Percentiles rank a stretch among this genome's conserved stretches.
Evolutionary conservation across 306 rosid species (phyloP).

Genomic region (Dalbergia cochinchinensis): DNA sequence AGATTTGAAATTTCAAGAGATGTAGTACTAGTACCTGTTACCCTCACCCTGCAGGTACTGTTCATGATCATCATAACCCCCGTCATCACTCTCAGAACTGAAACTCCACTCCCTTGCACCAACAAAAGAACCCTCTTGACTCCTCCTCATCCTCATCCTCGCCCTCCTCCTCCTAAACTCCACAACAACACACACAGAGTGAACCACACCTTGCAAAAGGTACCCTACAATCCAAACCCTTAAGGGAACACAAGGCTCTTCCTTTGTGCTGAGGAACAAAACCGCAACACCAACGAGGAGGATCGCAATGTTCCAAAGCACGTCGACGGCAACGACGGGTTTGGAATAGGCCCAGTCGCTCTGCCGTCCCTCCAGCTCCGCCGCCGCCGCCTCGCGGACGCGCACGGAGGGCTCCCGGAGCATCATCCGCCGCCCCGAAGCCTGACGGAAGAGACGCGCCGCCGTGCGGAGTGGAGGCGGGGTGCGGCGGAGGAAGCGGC

Average conservation of each 20-base stretch:
- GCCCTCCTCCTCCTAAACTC: conserved; percentile 60
- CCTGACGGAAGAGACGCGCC: conserved; percentile 68
- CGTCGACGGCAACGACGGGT: conserved; percentile 71
- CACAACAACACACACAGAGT: conserved; percentile 61
- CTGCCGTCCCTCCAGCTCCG: conserved; percentile 84
- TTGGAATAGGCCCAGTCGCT: conserved; percentile 77
- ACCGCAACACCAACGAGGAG: conserved; percentile 55
- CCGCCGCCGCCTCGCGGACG: conserved; percentile 88
- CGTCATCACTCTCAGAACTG: conserved; percentile 64
- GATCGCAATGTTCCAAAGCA: conserved; percentile 76
- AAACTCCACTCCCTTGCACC: conserved; percentile 57
- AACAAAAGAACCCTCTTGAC: conserved; percentile 29
- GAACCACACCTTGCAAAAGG: conserved; percentile 63
- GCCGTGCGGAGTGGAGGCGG: conserved; percentile 65
- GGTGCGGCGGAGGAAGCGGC: conserved; percentile 56
- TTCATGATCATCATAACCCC: conserved; percentile 49
- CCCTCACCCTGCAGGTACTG: conserved; percentile 47
- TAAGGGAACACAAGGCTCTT: conserved; percentile 72
- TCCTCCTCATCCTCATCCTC: conserved; percentile 44
- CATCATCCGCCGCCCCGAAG: conserved; percentile 79
- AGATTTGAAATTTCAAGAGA: not conserved
- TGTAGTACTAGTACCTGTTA: conserved; percentile 54
- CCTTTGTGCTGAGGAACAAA: conserved; percentile 62
- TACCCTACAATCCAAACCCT: conserved; percentile 87
- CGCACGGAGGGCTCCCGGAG: conserved; percentile 74